Conservation (phyloP, 2,329 filamentous ascomycete species). For the Corinectria fuckeliana region DNA sequence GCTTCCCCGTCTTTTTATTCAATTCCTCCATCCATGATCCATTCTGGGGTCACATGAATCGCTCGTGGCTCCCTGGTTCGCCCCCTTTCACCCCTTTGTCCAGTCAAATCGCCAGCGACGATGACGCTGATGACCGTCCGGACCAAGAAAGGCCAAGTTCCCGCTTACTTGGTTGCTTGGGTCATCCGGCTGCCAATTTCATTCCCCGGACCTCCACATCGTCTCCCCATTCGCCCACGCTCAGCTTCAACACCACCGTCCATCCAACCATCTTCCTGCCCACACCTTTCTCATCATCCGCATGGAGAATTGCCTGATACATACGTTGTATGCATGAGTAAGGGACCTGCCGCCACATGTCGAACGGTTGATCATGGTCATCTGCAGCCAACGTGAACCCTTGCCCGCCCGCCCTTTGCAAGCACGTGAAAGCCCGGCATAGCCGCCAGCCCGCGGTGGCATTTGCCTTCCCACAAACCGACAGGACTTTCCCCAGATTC, state of each 20-base stretch:
- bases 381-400: neutral
- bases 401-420: neutral
- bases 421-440: slow-evolving; percentile 20
- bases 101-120: slow-evolving; percentile 7
- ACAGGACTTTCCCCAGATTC: slow-evolving; percentile 15
- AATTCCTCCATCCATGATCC: neutral
- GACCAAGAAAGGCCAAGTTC: slow-evolving; percentile 4
- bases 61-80: neutral
- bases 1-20: neutral
- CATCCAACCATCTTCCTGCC: slow-evolving; percentile 1
- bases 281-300: neutral
- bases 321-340: slow-evolving; percentile 10
- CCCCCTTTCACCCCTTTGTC: neutral
- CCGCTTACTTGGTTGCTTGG: slow-evolving; percentile 13
- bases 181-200: slow-evolving; percentile 6
- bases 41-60: slow-evolving; percentile 14
- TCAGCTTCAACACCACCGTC: neutral
- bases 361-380: neutral
- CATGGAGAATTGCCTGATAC: neutral
- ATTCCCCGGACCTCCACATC: slow-evolving; percentile 6
- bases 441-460: slow-evolving; percentile 14
- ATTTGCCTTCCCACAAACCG: neutral
- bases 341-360: neutral
- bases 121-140: slow-evolving; percentile 13
- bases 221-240: neutral